phyloP scores from a whole-genome alignment of 768 basidiomycete species.

The Boletus reticuloceps region DNA sequence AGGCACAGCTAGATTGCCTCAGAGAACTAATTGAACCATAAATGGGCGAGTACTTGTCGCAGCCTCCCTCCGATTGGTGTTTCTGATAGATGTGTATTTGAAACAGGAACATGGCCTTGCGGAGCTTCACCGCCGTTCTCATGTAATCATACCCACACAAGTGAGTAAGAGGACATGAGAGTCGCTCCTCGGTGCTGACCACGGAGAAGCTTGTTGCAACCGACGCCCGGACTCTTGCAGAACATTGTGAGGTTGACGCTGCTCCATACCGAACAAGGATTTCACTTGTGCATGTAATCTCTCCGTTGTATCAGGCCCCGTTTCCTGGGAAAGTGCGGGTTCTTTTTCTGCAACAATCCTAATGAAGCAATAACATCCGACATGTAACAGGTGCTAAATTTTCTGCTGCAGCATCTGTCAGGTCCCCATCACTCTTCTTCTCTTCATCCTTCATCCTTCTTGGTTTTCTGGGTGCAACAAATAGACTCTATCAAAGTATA shows the following conservation, averaged over 20 bases:
- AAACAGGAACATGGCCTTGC: not conserved
- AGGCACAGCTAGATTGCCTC: conserved; percentile 38
- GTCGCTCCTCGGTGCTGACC: not conserved
- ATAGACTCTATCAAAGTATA: too few relatives aligned
- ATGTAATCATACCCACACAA: not conserved
- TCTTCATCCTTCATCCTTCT: not conserved
- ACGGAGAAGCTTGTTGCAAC: not conserved
- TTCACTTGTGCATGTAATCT: not conserved
- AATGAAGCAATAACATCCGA: not conserved
- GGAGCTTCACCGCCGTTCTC: conserved; percentile 5
- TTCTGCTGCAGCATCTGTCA: not conserved
- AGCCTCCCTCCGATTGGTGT: not conserved
- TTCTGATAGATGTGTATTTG: not conserved
- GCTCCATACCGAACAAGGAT: not conserved
- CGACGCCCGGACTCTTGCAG: not conserved
- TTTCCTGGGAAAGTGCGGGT: not conserved
- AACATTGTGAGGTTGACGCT: not conserved
- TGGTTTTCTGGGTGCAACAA: not conserved
- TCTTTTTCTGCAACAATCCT: not conserved
- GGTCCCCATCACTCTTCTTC: not conserved
- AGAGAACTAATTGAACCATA: conserved; percentile 13
- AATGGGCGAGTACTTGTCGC: not conserved
- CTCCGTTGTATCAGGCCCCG: not conserved
- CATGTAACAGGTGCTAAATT: conserved; percentile 2
- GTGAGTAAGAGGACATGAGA: not conserved